These are phyloP conservation scores for Lotmaria passim DNA, from an alignment of 208 protist genomes.

Conservation along the genomic window DNA sequence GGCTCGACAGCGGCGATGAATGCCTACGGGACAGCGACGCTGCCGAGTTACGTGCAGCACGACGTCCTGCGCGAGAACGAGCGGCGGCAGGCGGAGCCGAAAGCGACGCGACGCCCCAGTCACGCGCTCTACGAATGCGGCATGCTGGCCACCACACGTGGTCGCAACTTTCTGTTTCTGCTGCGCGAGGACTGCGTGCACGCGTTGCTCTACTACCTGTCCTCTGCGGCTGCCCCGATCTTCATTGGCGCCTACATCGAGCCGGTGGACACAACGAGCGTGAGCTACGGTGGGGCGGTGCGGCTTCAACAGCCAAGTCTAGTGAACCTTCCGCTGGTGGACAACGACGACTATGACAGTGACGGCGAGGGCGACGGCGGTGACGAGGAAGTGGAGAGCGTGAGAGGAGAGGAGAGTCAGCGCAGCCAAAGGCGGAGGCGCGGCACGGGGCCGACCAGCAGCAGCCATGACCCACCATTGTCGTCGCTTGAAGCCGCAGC, in stretches of 20 bases:
- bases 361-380: neutral
- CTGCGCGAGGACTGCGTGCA: conserved; percentile 41
- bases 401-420: neutral
- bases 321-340: conserved; percentile 8
- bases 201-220: conserved; percentile 50
- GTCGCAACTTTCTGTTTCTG: conserved; percentile 48
- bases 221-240: conserved; percentile 41
- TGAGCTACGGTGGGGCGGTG: conserved; percentile 54
- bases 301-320: conserved; percentile 30
- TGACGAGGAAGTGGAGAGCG: neutral
- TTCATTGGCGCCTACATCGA: conserved; percentile 60
- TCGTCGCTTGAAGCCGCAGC: no score
- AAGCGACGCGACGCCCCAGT: conserved; percentile 28
- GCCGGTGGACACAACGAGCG: conserved; percentile 45
- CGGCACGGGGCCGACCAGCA: no score
- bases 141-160: conserved; percentile 45
- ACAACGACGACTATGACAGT: neutral
- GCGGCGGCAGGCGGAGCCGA: conserved; percentile 34
- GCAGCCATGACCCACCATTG: no score
- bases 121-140: conserved; percentile 49
- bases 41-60: conserved; percentile 38
- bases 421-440: no score
- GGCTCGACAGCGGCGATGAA: neutral
- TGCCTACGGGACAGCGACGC: neutral
- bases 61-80: conserved; percentile 37